phyloP scores from a whole-genome alignment of 257 asterid species.

The Fraxinus anomala region DNA sequence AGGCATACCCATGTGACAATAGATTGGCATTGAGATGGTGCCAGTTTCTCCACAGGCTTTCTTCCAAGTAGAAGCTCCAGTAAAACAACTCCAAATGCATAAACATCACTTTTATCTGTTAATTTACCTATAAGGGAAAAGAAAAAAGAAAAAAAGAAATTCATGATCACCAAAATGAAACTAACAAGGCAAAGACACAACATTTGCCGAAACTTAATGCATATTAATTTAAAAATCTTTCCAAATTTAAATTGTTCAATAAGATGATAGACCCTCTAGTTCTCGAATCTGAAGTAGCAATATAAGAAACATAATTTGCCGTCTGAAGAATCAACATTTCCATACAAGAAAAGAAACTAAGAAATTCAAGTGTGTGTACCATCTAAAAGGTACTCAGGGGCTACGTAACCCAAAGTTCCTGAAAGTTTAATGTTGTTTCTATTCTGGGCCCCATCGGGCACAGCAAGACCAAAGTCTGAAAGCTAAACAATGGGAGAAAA shows the following conservation, averaged over 20 bases:
- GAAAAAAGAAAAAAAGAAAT: neutral
- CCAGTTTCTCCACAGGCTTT: conserved; percentile 62
- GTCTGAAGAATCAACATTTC: neutral
- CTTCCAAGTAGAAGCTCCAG: conserved; percentile 76
- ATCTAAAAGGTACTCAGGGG: conserved; percentile 76
- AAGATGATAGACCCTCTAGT: neutral
- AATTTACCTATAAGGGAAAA: conserved; percentile 43
- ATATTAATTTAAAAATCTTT: no score
- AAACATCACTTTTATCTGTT: conserved; percentile 81
- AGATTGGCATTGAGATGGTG: conserved; percentile 60
- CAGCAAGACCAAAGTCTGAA: conserved; percentile 77
- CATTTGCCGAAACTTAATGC: neutral
- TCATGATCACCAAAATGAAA: neutral
- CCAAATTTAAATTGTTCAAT: no score
- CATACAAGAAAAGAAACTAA: neutral
- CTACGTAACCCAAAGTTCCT: conserved; percentile 80
- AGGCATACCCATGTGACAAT: conserved; percentile 70
- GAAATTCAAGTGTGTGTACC: conserved; percentile 41
- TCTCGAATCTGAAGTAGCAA: neutral
- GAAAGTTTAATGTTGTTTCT: conserved; percentile 63
- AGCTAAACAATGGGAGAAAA: conserved; percentile 38
- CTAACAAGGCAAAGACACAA: neutral
- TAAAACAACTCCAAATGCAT: conserved; percentile 76
- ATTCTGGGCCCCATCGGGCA: conserved; percentile 54
- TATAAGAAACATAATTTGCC: neutral